Evolutionary conservation across 2,329 filamentous ascomycete genomes (phyloP), one percentile per base, ranked within the genome.

Genomic region (Elsinoe necatrix): DNA sequence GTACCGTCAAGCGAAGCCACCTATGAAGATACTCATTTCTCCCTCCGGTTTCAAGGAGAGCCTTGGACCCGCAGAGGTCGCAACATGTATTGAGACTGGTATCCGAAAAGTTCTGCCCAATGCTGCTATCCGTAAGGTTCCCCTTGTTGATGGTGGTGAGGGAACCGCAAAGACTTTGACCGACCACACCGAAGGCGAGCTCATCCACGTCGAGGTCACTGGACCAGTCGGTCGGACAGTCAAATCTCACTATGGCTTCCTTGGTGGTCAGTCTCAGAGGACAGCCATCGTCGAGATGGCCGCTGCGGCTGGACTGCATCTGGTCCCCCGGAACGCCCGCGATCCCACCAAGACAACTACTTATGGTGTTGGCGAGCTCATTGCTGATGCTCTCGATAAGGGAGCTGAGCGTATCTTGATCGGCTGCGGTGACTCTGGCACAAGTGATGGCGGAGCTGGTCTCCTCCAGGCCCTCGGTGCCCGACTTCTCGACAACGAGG

Each of bases 21-120:
- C 48, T 29, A 52, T 52, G 48, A 52, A 52, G 31, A 68, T 80
- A 21, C 71, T 80, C 50, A 71, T 80, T 35, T 76, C 75, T 14
- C 77, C 78, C 0, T 79, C 77, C 0, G 77, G 77, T 1, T 80
- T 80, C 69, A 80, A 80, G 58, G 77, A 78, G 23, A 78, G 76
- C 50, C 71, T 80, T 2, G 70, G 73, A 14, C 75, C 77, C 2
- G 68, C 73, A 12, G 67, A 69, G n/a, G 77, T 76, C 1, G 77
- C 77, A 0, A 70, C 76, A 57, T 77, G 76, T 56, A 80, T 80
- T 56, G 75, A 77, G 61, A 66, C 67, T 3, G 77, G 77, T 1
- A 71, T 79, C 20, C 66, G 73, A 0, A 71, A 72, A 14, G 75
- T 76, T 1, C 61, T 75, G 2, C 71, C 71, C n/a, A 65, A 69